phyloP scores from a whole-genome alignment of 257 asterid species.

The Nicotiana tabacum region DNA sequence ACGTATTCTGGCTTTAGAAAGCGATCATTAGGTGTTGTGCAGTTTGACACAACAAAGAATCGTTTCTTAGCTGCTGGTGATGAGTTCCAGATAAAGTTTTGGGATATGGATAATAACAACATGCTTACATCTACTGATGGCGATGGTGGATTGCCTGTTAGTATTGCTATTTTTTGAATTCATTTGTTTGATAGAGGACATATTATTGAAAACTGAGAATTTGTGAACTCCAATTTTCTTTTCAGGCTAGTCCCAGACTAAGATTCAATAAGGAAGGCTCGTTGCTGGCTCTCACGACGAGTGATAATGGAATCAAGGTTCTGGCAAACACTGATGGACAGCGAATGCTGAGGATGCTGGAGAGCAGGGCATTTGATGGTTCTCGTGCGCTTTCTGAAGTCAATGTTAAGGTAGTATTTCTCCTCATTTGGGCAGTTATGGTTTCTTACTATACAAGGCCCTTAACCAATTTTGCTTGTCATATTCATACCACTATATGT shows the following conservation, averaged over 20 bases:
- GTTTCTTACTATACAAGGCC: background rate
- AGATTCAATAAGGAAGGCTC: slow-evolving; percentile 91
- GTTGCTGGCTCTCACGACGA: slow-evolving; percentile 80
- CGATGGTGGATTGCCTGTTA: slow-evolving; percentile 91
- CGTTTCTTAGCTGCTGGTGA: slow-evolving; percentile 93
- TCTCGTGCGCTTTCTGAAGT: slow-evolving; percentile 69
- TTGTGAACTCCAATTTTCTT: slow-evolving; percentile 6
- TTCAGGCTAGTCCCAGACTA: slow-evolving; percentile 85
- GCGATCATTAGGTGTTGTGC: slow-evolving; percentile 86
- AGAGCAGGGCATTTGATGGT: slow-evolving; percentile 80
- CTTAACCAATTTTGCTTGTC: background rate
- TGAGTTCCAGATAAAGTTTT: slow-evolving; percentile 85
- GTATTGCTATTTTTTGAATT: slow-evolving; percentile 24
- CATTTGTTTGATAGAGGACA: background rate
- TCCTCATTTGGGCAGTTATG: background rate
- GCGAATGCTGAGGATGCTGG: slow-evolving; percentile 85
- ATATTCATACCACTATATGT: background rate
- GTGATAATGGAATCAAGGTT: slow-evolving; percentile 86
- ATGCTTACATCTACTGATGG: slow-evolving; percentile 65
- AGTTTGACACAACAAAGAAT: slow-evolving; percentile 80
- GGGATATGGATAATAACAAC: slow-evolving; percentile 85
- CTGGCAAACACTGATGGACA: slow-evolving; percentile 84
- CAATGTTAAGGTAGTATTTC: slow-evolving; percentile 53
- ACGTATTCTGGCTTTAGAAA: slow-evolving; percentile 77
- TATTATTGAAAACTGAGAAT: background rate